Evolutionary conservation across 2,329 filamentous ascomycete genomes (phyloP).

Genomic region (Uncinocarpus reesii): DNA sequence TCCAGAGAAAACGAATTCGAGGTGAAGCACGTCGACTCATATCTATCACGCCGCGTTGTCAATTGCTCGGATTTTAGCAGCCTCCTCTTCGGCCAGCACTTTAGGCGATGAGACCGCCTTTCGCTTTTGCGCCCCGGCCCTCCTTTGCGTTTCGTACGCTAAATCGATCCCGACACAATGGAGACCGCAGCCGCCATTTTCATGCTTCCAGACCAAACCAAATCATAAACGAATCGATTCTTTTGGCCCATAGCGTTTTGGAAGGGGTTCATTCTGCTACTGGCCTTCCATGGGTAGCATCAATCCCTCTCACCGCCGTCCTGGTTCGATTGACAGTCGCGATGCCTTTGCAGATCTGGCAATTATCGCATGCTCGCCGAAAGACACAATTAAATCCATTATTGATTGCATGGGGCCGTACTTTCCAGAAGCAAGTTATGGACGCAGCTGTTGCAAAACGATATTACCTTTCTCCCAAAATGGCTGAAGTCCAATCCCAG

Average conservation of each 20-base stretch:
- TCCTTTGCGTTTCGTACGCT: constrained; percentile 1
- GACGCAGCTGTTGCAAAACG: neutral
- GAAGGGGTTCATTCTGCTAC: constrained; percentile 42
- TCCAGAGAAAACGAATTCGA: no score
- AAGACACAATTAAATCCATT: constrained; percentile 38
- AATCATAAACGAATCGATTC: constrained; percentile 36
- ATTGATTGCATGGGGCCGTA: constrained; percentile 28
- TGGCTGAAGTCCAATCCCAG: constrained; percentile 16
- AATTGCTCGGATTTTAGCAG: no score
- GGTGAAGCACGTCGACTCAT: no score
- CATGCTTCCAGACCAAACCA: constrained; percentile 39
- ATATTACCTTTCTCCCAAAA: constrained; percentile 13
- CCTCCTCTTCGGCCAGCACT: no score
- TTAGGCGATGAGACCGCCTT: constrained; percentile 2
- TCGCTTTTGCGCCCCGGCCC: neutral
- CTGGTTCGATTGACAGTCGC: constrained; percentile 41
- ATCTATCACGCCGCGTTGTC: no score
- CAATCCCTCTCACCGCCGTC: constrained; percentile 47
- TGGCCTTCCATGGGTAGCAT: constrained; percentile 45
- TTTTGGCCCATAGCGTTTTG: constrained; percentile 39
- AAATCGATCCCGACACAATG: constrained; percentile 15
- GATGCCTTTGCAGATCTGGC: constrained; percentile 40
- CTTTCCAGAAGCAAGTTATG: constrained; percentile 1
- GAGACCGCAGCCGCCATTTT: constrained; percentile 34
- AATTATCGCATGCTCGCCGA: constrained; percentile 31